Percentiles rank a stretch among this genome's conserved stretches.
Evolutionary conservation across 805 yeast species (phyloP).

Genomic region (Wickerhamiella siamensis): DNA sequence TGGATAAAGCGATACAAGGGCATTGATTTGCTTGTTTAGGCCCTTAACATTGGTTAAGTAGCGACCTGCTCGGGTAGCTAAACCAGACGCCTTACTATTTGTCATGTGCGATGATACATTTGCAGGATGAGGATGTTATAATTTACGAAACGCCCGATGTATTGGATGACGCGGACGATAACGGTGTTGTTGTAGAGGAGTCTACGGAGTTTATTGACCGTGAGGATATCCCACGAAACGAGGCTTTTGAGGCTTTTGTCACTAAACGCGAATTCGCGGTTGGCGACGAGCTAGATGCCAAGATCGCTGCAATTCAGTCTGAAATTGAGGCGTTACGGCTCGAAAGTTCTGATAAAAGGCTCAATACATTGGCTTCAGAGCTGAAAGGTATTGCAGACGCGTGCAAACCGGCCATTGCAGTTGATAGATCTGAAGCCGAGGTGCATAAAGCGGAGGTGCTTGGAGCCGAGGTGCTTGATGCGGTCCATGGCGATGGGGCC

Average conservation of each 20-base stretch:
- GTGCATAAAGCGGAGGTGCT: not conserved
- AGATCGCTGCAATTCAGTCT: not conserved
- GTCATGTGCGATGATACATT: not conserved
- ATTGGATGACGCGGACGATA: not conserved
- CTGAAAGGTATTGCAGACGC: not conserved
- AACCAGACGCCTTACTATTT: not conserved
- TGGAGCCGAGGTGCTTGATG: not conserved
- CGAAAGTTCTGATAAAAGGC: not conserved
- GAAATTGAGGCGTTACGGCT: not conserved
- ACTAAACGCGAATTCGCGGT: not conserved
- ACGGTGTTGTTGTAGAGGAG: not conserved
- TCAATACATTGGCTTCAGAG: not conserved
- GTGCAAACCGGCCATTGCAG: not conserved
- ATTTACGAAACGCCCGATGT: conserved; percentile 4
- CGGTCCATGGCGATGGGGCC: too few species aligned
- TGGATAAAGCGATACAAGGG: conserved; percentile 19
- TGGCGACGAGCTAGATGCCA: conserved; percentile 1
- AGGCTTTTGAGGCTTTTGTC: conserved; percentile 3
- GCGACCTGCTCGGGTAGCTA: not conserved
- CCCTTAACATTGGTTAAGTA: conserved; percentile 19
- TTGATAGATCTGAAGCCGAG: not conserved
- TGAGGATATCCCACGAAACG: not conserved
- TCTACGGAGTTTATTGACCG: not conserved
- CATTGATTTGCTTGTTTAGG: conserved; percentile 20
- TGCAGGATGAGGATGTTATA: not conserved